phyloP scores from a whole-genome alignment of 257 asterid species.

The Lavandula angustifolia region DNA sequence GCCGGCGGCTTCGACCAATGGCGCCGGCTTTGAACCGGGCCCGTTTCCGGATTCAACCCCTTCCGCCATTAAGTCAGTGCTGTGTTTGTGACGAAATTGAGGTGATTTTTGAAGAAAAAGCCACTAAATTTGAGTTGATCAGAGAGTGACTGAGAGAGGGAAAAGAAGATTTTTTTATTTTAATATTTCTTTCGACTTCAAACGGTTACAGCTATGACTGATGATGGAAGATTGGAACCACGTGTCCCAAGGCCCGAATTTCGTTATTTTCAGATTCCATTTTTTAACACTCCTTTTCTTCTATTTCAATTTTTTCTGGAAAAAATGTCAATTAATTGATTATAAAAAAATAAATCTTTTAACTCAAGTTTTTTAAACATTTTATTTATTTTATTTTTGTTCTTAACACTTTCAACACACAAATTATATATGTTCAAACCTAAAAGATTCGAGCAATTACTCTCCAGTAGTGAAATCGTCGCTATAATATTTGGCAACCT shows the following conservation, averaged over 20 bases:
- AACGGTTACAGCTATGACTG: conserved; percentile 31
- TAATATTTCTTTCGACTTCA: not conserved
- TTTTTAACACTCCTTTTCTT: not conserved
- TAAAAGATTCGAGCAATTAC: too few relatives aligned
- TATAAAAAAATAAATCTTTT: not conserved
- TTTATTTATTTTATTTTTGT: too few relatives aligned
- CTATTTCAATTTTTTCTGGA: not conserved
- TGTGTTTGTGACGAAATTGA: conserved; percentile 13
- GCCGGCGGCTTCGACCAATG: conserved; percentile 50
- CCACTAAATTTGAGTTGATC: conserved; percentile 40
- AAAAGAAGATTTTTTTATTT: conserved; percentile 16
- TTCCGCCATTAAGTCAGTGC: conserved; percentile 37
- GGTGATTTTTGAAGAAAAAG: conserved; percentile 28
- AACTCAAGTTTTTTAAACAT: too few relatives aligned
- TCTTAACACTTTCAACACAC: not conserved
- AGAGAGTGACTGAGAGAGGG: conserved; percentile 31
- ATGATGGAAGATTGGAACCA: conserved; percentile 10
- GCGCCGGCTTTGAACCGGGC: conserved; percentile 39
- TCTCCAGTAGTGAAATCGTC: too few relatives aligned
- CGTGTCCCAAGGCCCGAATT: conserved; percentile 9
- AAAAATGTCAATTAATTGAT: not conserved
- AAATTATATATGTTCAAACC: not conserved
- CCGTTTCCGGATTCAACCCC: conserved; percentile 33
- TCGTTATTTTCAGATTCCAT: conserved; percentile 9
- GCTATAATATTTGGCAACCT: not conserved